Conservation (phyloP, 2,329 filamentous ascomycete species). For the Fusarium cicatricum region DNA sequence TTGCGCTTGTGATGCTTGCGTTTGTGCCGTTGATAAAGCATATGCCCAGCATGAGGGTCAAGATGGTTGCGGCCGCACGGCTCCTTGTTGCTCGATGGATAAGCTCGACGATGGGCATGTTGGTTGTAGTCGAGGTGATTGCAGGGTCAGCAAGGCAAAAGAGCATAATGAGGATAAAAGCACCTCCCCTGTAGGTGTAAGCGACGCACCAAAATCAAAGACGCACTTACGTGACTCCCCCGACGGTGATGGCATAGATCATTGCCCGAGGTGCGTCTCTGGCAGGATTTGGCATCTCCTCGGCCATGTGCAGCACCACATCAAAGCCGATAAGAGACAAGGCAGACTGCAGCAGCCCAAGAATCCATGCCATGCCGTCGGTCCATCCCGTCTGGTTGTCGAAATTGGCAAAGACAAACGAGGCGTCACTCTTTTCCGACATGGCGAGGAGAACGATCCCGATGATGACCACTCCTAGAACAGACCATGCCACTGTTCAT, state of each 20-base stretch:
- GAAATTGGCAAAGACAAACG: conserved; percentile 55
- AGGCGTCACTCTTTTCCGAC: conserved; percentile 49
- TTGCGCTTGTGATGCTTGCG: conserved; percentile 53
- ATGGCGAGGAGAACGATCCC: conserved; percentile 53
- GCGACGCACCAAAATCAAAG: too few species aligned
- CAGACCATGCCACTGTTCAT: conserved; percentile 49
- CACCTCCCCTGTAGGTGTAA: conserved; percentile 39
- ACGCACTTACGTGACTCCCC: conserved; percentile 50
- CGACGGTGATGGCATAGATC: conserved; percentile 52
- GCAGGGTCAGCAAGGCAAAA: conserved; percentile 51
- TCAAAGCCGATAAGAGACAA: conserved; percentile 53
- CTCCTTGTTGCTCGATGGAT: conserved; percentile 52
- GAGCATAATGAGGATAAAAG: conserved; percentile 52
- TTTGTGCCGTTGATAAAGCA: conserved; percentile 56
- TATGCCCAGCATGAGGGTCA: conserved; percentile 51
- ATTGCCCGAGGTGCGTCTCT: conserved; percentile 53
- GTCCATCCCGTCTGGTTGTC: conserved; percentile 55
- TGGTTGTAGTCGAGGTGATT: conserved; percentile 48
- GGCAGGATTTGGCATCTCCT: conserved; percentile 54
- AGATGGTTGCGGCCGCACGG: conserved; percentile 49
- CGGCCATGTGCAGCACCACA: conserved; percentile 54
- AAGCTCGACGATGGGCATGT: conserved; percentile 56
- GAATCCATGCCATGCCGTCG: conserved; percentile 56
- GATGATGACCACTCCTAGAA: conserved; percentile 52
- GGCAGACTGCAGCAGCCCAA: conserved; percentile 53